These are phyloP conservation scores for Cystobasidium slooffiae DNA, from an alignment of 1,284 basidiomycete species.

Conservation along the genomic window DNA sequence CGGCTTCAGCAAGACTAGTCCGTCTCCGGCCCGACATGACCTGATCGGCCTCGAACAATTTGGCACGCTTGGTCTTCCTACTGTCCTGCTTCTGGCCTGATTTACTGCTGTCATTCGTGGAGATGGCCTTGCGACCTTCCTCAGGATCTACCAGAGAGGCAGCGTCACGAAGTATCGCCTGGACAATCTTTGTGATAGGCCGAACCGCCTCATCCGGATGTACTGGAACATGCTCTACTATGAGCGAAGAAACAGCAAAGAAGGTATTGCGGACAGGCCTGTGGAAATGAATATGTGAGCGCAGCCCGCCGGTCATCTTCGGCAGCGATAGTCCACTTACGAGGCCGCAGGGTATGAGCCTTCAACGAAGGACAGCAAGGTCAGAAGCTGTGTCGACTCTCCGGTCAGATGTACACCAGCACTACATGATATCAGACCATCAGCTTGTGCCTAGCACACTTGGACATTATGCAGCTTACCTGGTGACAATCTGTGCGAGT, in stretches of 20 bases:
- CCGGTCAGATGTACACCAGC: constrained; percentile 5
- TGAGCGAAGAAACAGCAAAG: constrained; percentile 27
- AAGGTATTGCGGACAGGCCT: constrained; percentile 17
- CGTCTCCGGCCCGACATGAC: constrained; percentile 27
- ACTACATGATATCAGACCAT: neutral
- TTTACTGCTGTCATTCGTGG: constrained; percentile 11
- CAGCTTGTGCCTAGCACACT: neutral
- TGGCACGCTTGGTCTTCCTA: constrained; percentile 33
- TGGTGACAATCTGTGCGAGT: constrained; percentile 20
- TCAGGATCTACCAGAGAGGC: constrained; percentile 31
- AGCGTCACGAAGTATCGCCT: constrained; percentile 23
- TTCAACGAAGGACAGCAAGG: constrained; percentile 18
- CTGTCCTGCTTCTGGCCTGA: constrained; percentile 5
- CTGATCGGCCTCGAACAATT: constrained; percentile 42
- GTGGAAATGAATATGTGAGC: neutral
- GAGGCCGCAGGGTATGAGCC: constrained; percentile 27
- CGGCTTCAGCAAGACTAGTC: constrained; percentile 1
- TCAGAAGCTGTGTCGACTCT: constrained; percentile 18
- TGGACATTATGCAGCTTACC: constrained; percentile 13
- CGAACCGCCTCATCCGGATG: constrained; percentile 32
- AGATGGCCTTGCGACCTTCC: constrained; percentile 19
- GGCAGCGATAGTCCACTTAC: constrained; percentile 5
- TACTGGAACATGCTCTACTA: constrained; percentile 8
- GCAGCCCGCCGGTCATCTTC: no score
- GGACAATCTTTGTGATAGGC: constrained; percentile 31